These are phyloP conservation scores for Malassezia caprae DNA, from an alignment of 1,284 basidiomycete species.

Conservation along the genomic window DNA sequence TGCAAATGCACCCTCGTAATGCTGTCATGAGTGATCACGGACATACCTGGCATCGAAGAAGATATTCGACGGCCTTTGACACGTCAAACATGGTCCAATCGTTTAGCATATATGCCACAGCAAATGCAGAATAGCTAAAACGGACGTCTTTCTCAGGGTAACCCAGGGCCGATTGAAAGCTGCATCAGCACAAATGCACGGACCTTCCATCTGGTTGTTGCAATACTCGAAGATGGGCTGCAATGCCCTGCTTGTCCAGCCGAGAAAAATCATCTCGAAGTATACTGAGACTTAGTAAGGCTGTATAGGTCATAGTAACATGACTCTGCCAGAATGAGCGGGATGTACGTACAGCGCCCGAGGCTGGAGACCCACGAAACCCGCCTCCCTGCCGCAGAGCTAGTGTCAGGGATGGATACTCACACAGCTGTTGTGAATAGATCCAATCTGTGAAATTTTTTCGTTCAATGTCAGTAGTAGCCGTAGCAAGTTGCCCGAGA, in stretches of 20 bases:
- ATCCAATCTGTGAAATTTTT: slow-evolving; percentile 58
- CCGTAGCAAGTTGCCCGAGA: slow-evolving; percentile 18
- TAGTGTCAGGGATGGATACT: background rate
- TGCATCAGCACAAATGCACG: slow-evolving; percentile 43
- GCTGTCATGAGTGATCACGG: slow-evolving; percentile 73
- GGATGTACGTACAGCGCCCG: background rate
- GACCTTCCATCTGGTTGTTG: slow-evolving; percentile 33
- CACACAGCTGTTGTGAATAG: slow-evolving; percentile 64
- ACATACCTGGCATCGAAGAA: slow-evolving; percentile 46
- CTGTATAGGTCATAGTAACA: slow-evolving; percentile 41
- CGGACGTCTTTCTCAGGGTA: slow-evolving; percentile 64
- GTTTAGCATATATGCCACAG: slow-evolving; percentile 64
- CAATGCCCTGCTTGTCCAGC: slow-evolving; percentile 21
- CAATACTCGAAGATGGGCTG: slow-evolving; percentile 14
- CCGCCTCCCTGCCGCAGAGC: slow-evolving; percentile 32
- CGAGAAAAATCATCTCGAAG: slow-evolving; percentile 31
- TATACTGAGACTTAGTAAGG: slow-evolving; percentile 31
- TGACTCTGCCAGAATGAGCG: slow-evolving; percentile 15
- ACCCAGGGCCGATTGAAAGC: slow-evolving; percentile 65
- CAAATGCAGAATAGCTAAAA: slow-evolving; percentile 79
- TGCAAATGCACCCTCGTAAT: slow-evolving; percentile 84
- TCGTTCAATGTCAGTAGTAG: slow-evolving; percentile 16
- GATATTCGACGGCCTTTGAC: slow-evolving; percentile 57
- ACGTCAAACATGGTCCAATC: slow-evolving; percentile 68
- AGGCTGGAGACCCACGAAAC: slow-evolving; percentile 22